Conservation (phyloP, 2,329 filamentous ascomycete genomes). For the Aspergillus flavus region DNA sequence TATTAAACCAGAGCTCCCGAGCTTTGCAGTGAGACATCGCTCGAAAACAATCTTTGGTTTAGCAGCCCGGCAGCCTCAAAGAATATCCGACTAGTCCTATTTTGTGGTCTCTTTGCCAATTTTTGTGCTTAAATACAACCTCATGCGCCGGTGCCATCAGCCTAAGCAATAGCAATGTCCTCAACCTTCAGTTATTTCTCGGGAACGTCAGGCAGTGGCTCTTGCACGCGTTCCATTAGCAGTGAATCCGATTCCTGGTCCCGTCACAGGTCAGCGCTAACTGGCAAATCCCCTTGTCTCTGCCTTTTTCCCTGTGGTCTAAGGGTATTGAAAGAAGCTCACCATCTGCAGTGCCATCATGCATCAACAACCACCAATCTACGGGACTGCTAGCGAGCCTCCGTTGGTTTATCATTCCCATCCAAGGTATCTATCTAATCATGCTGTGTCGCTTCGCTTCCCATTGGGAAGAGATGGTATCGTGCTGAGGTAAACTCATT, state of each 20-base stretch:
- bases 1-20: conserved; percentile 13
- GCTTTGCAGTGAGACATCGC: conserved; percentile 6
- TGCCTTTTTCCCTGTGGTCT: neutral
- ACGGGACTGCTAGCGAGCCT: conserved; percentile 29
- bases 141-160: conserved; percentile 37
- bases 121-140: conserved; percentile 18
- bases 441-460: conserved; percentile 8
- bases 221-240: conserved; percentile 33
- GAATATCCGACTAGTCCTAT: neutral
- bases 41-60: neutral
- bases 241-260: conserved; percentile 36
- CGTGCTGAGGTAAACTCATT: conserved; percentile 24
- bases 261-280: conserved; percentile 39
- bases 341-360: conserved; percentile 29
- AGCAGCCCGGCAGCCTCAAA: neutral
- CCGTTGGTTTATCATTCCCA: conserved; percentile 40
- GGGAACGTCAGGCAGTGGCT: conserved; percentile 30
- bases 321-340: conserved; percentile 23
- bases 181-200: conserved; percentile 34
- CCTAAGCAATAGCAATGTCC: conserved; percentile 34
- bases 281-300: conserved; percentile 13
- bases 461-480: conserved; percentile 12
- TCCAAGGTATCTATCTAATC: conserved; percentile 40
- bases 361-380: conserved; percentile 33
- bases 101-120: conserved; percentile 2